These are phyloP conservation scores for Arthrobotrys sinensis DNA, from an alignment of 2,329 filamentous ascomycete species.

Conservation along the genomic window DNA sequence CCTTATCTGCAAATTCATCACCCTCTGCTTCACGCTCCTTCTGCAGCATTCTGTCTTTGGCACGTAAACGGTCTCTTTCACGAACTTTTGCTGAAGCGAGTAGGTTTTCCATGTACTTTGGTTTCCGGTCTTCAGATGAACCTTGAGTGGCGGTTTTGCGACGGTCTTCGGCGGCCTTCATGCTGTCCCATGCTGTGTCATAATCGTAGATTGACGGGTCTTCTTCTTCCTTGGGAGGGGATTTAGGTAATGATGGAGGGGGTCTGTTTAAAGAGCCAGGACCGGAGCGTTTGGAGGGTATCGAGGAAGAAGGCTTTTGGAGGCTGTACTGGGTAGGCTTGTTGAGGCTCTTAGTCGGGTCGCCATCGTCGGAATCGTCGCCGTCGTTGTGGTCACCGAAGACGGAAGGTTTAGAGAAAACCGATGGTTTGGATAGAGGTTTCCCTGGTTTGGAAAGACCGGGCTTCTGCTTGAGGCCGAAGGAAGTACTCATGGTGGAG, in stretches of 20 bases:
- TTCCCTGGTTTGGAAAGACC: slow-evolving; percentile 72
- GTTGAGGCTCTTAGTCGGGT: slow-evolving; percentile 67
- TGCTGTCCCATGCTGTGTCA: slow-evolving; percentile 83
- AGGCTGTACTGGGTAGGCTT: slow-evolving; percentile 65
- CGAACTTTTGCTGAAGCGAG: slow-evolving; percentile 81
- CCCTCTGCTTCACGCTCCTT: slow-evolving; percentile 84
- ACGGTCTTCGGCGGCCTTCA: slow-evolving; percentile 74
- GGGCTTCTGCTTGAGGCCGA: slow-evolving; percentile 70
- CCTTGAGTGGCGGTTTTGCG: slow-evolving; percentile 72
- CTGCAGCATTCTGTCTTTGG: slow-evolving; percentile 84
- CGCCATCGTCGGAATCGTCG: slow-evolving; percentile 66
- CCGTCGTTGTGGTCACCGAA: slow-evolving; percentile 73
- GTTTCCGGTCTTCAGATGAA: slow-evolving; percentile 75
- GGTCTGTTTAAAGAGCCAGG: slow-evolving; percentile 68
- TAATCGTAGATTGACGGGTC: slow-evolving; percentile 88
- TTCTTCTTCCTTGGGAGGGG: slow-evolving; percentile 75
- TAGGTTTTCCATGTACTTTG: slow-evolving; percentile 84
- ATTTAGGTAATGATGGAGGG: slow-evolving; percentile 67
- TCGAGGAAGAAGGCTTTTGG: slow-evolving; percentile 66
- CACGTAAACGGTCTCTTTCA: slow-evolving; percentile 83
- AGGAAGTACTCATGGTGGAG: slow-evolving; percentile 74
- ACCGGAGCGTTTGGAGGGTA: slow-evolving; percentile 63
- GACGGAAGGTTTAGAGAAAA: slow-evolving; percentile 63
- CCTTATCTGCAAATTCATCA: slow-evolving; percentile 84
- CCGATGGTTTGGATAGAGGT: slow-evolving; percentile 74